Conservation (phyloP, 2,329 filamentous ascomycete genomes). For the Dactylellina leptospora region DNA sequence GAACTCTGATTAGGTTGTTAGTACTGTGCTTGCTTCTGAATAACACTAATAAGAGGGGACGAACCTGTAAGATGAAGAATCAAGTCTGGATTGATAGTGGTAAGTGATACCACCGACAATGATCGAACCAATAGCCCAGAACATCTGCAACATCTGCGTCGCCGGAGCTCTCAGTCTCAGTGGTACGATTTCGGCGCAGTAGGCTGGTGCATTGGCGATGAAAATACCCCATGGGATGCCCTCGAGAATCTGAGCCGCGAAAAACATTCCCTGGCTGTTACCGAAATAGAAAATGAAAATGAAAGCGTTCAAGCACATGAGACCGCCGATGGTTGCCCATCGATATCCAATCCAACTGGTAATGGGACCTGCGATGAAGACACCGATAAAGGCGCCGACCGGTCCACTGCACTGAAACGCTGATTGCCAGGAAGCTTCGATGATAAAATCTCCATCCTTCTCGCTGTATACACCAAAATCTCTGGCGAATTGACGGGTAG, state of each 20-base stretch:
- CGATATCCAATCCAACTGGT: slow-evolving; percentile 50
- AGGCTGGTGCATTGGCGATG: slow-evolving; percentile 64
- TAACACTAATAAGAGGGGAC: slow-evolving; percentile 57
- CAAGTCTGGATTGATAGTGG: slow-evolving; percentile 70
- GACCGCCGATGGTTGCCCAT: slow-evolving; percentile 47
- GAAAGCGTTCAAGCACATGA: slow-evolving; percentile 55
- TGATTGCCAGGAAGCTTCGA: slow-evolving; percentile 71
- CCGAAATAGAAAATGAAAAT: slow-evolving; percentile 57
- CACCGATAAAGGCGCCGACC: slow-evolving; percentile 52
- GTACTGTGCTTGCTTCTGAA: slow-evolving; percentile 55
- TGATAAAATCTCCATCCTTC: slow-evolving; percentile 64
- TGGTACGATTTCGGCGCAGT: slow-evolving; percentile 73
- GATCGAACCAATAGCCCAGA: slow-evolving; percentile 71
- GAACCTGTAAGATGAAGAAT: slow-evolving; percentile 72
- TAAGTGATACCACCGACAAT: slow-evolving; percentile 77
- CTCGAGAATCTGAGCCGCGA: slow-evolving; percentile 57
- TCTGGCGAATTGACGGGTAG: slow-evolving; percentile 67
- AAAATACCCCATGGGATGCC: slow-evolving; percentile 59
- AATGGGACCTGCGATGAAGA: slow-evolving; percentile 50
- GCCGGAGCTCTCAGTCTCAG: slow-evolving; percentile 68
- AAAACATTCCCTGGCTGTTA: slow-evolving; percentile 57
- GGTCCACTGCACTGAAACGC: slow-evolving; percentile 65
- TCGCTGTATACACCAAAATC: slow-evolving; percentile 66
- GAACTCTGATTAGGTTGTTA: slow-evolving; percentile 66
- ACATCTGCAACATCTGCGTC: slow-evolving; percentile 70